Evolutionary conservation across 805 yeast species (phyloP), one percentile per base, ranked within the genome.

Genomic region (Teunomyces stri): DNA sequence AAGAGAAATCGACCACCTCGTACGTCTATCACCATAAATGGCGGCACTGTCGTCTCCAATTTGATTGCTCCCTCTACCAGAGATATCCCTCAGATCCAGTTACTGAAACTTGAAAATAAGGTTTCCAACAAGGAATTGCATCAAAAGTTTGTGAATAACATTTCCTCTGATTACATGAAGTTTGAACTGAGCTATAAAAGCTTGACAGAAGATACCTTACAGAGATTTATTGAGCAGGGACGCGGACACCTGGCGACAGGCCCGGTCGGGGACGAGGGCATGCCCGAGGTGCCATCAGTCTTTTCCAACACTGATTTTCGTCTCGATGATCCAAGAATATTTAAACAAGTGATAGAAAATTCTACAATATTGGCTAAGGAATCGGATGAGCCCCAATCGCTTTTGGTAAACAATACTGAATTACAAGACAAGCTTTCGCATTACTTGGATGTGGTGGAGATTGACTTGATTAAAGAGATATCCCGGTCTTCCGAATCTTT

Each of bases 261-360:
- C 4, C 50, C 57, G 9, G 45, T 51, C 10, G 51, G 40, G 6
- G 44, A 48, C 1, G 52, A 48, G 12, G 46, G 38, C 13, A 21
- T 48, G 29, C 43, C 54, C 3, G 29, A 28, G 1, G 79, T 94
- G 5, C 98, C 99, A 0, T 64, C 70, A 2, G 80, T 89, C 1
- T 94, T 79, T 56, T 82, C 85, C 51, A 79, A 78, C 21, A 71
- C 78, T 6, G 78, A 82, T 35, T 94, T 94, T 66, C 75, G 88
- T 52, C 72, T 94, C 34, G 97, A 94, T 56, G 89, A 94, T 61
- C 97, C 97, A 5, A 75, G 96, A 47, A 76, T 84, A 1, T 92
- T 92, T 63, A 82, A 83, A 46, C 72, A 79, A 49, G 96, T 91
- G 2, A 75, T 87, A 11, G 89, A 83, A 38, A 79, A 78, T 35